A percentile compares a stretch with the other conserved stretches of the same genome.
phyloP scores from a whole-genome alignment of 371 early-diverging fungal genomes.

The Circinella umbellata region DNA sequence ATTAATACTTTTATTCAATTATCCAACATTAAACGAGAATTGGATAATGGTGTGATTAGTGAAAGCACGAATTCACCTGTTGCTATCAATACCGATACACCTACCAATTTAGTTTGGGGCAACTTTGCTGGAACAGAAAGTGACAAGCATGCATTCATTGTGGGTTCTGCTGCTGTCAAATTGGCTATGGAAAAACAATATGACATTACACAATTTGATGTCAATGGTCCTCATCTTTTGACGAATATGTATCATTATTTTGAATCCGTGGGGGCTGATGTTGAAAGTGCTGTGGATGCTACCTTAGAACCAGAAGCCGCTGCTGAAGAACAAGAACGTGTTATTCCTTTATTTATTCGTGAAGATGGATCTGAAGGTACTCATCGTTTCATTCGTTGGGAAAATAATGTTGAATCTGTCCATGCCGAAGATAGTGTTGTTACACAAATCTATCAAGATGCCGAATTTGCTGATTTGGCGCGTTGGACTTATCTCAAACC shows the following conservation, averaged over 20 bases:
- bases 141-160: constrained; percentile 30
- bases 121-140: constrained; percentile 22
- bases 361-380: constrained; percentile 34
- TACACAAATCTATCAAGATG: constrained; percentile 43
- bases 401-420: constrained; percentile 47
- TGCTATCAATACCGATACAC: constrained; percentile 26
- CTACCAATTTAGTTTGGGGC: constrained; percentile 40
- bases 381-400: constrained; percentile 41
- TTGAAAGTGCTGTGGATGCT: constrained; percentile 28
- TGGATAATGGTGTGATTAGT: constrained; percentile 31
- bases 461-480: constrained; percentile 36
- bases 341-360: constrained; percentile 31
- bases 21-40: constrained; percentile 26
- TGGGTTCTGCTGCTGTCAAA: constrained; percentile 32
- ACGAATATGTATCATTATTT: constrained; percentile 41
- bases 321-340: constrained; percentile 39
- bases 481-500: constrained; percentile 36
- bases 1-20: constrained; percentile 40
- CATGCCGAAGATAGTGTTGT: constrained; percentile 35
- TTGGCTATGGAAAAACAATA: constrained; percentile 22
- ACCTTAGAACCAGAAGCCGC: constrained; percentile 26
- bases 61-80: constrained; percentile 36
- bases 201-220: constrained; percentile 19
- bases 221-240: constrained; percentile 28
- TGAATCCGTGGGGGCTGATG: constrained; percentile 16